Percentiles rank a stretch among this genome's conserved stretches.
phyloP scores from a whole-genome alignment of 495 filamentous ascomycete genomes.

The Neurospora pannonica region DNA sequence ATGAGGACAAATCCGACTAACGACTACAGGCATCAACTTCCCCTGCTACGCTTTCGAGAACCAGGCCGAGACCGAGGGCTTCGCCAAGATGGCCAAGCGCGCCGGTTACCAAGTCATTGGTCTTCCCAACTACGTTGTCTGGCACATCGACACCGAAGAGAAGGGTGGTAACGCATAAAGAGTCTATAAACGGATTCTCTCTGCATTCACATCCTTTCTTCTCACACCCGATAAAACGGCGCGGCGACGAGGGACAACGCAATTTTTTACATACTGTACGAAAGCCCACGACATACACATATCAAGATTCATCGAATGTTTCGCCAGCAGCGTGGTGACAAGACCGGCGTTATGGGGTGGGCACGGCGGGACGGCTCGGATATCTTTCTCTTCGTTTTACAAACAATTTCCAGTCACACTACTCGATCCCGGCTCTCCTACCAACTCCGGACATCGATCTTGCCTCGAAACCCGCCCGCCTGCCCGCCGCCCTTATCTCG shows the following conservation, averaged over 20 bases:
- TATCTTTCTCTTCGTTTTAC: constrained; percentile 9
- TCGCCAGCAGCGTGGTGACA: constrained; percentile 4
- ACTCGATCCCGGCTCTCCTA: not conserved
- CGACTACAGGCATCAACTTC: constrained; percentile 77
- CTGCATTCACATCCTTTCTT: not conserved
- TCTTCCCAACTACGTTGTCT: constrained; percentile 94
- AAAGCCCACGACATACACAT: constrained; percentile 24
- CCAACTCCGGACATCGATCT: not conserved
- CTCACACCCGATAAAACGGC: not conserved
- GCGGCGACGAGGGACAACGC: constrained; percentile 20
- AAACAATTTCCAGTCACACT: not conserved
- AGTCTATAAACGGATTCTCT: not conserved
- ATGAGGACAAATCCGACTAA: not conserved
- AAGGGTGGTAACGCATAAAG: constrained; percentile 69
- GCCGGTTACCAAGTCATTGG: constrained; percentile 89
- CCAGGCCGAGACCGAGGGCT: constrained; percentile 97
- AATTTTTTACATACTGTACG: constrained; percentile 23
- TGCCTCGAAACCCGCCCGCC: not conserved
- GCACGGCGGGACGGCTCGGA: constrained; percentile 4
- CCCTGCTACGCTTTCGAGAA: constrained; percentile 96
- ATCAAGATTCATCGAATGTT: constrained; percentile 19
- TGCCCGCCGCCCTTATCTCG: not conserved
- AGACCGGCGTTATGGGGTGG: constrained; percentile 10
- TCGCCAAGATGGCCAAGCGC: constrained; percentile 96
- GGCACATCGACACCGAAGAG: constrained; percentile 98